A percentile compares a stretch with the other conserved stretches of the same genome.
phyloP scores from a whole-genome alignment of 202 grass and related monocot species.

The Saccharum hybrid region DNA sequence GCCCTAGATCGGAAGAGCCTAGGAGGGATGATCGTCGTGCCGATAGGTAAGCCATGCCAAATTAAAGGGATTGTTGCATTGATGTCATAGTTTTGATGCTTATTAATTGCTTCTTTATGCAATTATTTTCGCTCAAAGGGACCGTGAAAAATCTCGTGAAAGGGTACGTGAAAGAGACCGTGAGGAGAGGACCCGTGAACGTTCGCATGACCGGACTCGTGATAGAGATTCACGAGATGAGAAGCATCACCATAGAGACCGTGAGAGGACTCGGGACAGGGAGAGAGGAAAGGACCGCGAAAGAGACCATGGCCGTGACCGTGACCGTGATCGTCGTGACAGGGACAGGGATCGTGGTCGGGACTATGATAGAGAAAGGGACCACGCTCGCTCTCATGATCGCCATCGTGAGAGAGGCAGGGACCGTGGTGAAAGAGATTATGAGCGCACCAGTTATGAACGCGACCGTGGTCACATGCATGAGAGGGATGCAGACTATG shows the following conservation, averaged over 20 bases:
- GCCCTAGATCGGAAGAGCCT: constrained; percentile 78
- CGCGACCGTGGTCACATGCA: constrained; percentile 51
- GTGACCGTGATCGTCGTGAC: constrained; percentile 57
- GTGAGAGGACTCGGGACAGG: constrained; percentile 56
- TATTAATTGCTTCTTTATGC: constrained; percentile 25
- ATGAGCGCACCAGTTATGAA: constrained; percentile 56
- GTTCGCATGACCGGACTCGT: constrained; percentile 57
- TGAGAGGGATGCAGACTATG: constrained; percentile 60
- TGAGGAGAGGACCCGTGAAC: constrained; percentile 57
- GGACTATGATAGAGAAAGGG: constrained; percentile 62
- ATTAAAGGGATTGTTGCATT: background rate
- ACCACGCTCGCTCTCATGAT: constrained; percentile 55
- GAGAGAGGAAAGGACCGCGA: constrained; percentile 61
- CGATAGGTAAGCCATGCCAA: constrained; percentile 52
- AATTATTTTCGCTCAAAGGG: constrained; percentile 39
- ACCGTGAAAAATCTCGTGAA: constrained; percentile 78
- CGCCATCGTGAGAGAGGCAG: constrained; percentile 66
- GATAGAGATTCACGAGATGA: constrained; percentile 70
- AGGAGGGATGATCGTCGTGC: constrained; percentile 61
- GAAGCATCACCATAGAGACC: constrained; percentile 61
- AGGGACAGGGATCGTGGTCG: constrained; percentile 59
- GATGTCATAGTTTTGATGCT: background rate
- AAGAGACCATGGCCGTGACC: constrained; percentile 64
- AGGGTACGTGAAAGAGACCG: constrained; percentile 56
- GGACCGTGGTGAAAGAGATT: constrained; percentile 63